Conservation (phyloP, 1,284 basidiomycete species). For the Taiwanofungus camphoratus region DNA sequence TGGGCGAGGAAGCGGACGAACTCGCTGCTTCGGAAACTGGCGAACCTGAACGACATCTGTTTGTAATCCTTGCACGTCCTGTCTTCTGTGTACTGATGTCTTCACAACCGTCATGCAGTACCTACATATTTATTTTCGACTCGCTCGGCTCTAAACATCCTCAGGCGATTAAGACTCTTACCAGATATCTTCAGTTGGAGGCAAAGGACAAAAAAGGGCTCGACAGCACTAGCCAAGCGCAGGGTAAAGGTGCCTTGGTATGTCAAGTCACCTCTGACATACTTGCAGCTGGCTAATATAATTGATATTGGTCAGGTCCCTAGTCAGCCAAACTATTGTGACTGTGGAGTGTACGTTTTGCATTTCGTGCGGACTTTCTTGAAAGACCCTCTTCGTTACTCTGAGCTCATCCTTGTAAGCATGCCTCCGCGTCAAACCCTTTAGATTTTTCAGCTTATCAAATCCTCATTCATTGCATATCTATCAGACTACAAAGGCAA, state of each 20-base stretch:
- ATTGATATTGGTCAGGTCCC: constrained; percentile 64
- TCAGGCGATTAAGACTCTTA: constrained; percentile 56
- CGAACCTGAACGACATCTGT: not conserved
- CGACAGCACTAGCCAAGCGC: constrained; percentile 36
- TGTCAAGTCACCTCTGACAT: constrained; percentile 13
- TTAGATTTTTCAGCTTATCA: not conserved
- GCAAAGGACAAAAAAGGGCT: constrained; percentile 70
- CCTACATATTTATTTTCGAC: constrained; percentile 83
- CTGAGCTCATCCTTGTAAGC: constrained; percentile 42
- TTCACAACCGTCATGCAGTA: constrained; percentile 35
- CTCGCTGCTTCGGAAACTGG: not conserved
- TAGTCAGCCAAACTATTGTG: constrained; percentile 76
- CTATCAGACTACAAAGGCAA: constrained; percentile 20
- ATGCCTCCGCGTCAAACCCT: constrained; percentile 10
- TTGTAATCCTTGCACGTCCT: not conserved
- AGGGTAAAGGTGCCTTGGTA: constrained; percentile 45
- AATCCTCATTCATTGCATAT: constrained; percentile 1
- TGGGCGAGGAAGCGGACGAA: not conserved
- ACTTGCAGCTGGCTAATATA: constrained; percentile 2
- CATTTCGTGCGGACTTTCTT: constrained; percentile 76
- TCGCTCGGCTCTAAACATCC: constrained; percentile 74
- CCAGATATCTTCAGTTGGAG: constrained; percentile 71
- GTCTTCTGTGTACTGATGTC: not conserved
- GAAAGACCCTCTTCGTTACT: constrained; percentile 42
- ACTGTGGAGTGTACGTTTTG: constrained; percentile 82